Percentiles rank a stretch among this genome's conserved stretches.
These are phyloP conservation scores for Dactylellina cionopaga DNA, from an alignment of 2,329 filamentous ascomycete species.

Conservation along the genomic window DNA sequence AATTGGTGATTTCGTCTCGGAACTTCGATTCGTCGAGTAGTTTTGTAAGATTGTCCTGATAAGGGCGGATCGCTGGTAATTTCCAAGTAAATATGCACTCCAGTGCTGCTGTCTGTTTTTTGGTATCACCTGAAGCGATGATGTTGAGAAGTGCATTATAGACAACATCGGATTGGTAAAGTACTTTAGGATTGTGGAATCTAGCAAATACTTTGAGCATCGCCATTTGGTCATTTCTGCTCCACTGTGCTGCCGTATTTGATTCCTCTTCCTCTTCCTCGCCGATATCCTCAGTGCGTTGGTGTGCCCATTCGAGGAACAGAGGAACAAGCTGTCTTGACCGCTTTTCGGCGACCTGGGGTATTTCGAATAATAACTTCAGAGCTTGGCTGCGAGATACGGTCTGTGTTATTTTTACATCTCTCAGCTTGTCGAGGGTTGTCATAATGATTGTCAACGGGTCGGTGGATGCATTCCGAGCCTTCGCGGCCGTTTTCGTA, in stretches of 20 bases:
- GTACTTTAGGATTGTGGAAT: conserved; percentile 84
- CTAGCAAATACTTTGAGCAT: conserved; percentile 83
- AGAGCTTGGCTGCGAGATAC: conserved; percentile 79
- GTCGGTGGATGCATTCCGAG: conserved; percentile 55
- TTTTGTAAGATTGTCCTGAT: conserved; percentile 85
- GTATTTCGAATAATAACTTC: conserved; percentile 77
- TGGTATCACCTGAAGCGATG: conserved; percentile 85
- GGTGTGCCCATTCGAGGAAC: conserved; percentile 77
- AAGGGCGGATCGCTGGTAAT: conserved; percentile 75
- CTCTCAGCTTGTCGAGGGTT: conserved; percentile 22
- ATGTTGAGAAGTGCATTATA: conserved; percentile 78
- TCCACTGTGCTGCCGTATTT: conserved; percentile 68
- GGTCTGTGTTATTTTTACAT: neutral
- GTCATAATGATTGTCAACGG: neutral
- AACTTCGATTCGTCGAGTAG: conserved; percentile 90
- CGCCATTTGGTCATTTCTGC: conserved; percentile 81
- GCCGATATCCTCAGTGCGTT: conserved; percentile 61
- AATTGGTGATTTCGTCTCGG: conserved; percentile 89
- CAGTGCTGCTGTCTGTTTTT: conserved; percentile 85
- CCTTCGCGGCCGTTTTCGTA: conserved; percentile 65
- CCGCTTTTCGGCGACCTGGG: conserved; percentile 82
- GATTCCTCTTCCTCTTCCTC: conserved; percentile 58
- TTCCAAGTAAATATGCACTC: conserved; percentile 93
- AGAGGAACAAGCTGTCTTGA: conserved; percentile 86
- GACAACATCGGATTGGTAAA: conserved; percentile 81